Evolutionary conservation across 345 rosid genomes (phyloP).

Genomic region (Gossypium herbaceum): DNA sequence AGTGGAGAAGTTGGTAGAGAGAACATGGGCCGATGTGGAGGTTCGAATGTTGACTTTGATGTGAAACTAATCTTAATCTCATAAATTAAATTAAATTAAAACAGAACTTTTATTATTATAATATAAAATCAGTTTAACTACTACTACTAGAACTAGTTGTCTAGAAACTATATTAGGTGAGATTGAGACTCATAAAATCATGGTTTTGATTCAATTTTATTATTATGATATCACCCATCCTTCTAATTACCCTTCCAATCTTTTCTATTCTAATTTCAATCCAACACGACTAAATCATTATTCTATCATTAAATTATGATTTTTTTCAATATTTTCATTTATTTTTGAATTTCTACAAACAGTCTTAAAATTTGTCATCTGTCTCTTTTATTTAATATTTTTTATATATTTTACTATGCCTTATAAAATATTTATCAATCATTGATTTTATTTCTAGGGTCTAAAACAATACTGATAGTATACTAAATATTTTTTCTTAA

Average conservation of each 20-base stretch:
- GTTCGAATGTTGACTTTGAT: neutral
- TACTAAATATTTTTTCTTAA: too few relatives aligned
- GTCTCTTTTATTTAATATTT: too few relatives aligned
- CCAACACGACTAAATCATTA: neutral
- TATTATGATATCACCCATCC: neutral
- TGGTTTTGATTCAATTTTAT: neutral
- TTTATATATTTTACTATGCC: too few relatives aligned
- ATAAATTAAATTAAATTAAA: neutral
- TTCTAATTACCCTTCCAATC: neutral
- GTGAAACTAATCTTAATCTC: neutral
- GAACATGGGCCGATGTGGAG: neutral
- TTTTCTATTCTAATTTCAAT: neutral
- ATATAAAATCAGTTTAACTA: neutral
- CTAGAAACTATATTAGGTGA: neutral
- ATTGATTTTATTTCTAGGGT: rapidly evolving
- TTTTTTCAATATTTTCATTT: too few relatives aligned
- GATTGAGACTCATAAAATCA: neutral
- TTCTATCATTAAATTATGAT: too few relatives aligned
- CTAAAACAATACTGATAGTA: rapidly evolving
- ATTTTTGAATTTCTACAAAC: too few relatives aligned
- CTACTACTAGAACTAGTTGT: neutral
- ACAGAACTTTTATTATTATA: neutral
- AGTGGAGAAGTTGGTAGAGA: neutral
- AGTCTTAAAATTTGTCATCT: too few relatives aligned
- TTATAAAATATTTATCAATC: too few relatives aligned